A percentile compares a stretch with the other conserved stretches of the same genome.
phyloP scores from a whole-genome alignment of 805 yeast species.

The Lipomyces sp. region DNA sequence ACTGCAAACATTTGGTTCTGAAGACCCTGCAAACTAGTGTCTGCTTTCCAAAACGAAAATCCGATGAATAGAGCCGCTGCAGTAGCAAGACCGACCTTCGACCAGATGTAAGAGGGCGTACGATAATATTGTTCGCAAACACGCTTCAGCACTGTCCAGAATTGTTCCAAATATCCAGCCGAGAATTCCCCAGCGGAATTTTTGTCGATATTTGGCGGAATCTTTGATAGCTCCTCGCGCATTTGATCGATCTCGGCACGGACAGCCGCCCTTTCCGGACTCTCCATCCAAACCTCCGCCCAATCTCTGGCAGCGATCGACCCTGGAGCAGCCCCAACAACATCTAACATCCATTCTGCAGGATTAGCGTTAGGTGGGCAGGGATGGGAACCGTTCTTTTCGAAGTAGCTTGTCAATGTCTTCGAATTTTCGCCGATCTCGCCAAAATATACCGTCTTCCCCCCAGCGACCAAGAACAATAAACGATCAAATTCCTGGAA shows the following conservation, averaged over 20 bases:
- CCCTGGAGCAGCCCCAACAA: constrained; percentile 50
- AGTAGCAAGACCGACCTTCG: constrained; percentile 57
- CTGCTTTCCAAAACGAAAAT: constrained; percentile 69
- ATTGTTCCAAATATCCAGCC: constrained; percentile 50
- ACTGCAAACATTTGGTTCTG: constrained; percentile 83
- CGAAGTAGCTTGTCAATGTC: constrained; percentile 67
- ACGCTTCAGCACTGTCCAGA: constrained; percentile 53
- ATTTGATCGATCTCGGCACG: constrained; percentile 63
- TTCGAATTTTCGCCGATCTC: constrained; percentile 70
- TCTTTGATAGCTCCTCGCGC: constrained; percentile 59
- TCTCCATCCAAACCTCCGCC: constrained; percentile 72
- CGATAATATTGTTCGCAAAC: constrained; percentile 66
- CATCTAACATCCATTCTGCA: constrained; percentile 89
- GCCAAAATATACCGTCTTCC: constrained; percentile 80
- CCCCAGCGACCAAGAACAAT: constrained; percentile 72
- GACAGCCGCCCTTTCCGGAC: constrained; percentile 64
- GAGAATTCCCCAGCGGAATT: constrained; percentile 56
- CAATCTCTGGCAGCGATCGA: constrained; percentile 43
- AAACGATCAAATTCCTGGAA: constrained; percentile 71
- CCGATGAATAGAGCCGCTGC: constrained; percentile 66
- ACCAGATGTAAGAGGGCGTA: constrained; percentile 63
- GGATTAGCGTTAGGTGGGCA: constrained; percentile 78
- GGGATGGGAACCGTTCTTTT: constrained; percentile 65
- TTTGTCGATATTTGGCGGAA: constrained; percentile 17
- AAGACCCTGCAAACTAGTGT: constrained; percentile 64